Evolutionary conservation across 768 basidiomycete species (phyloP).

Genomic region (Russula compacta): DNA sequence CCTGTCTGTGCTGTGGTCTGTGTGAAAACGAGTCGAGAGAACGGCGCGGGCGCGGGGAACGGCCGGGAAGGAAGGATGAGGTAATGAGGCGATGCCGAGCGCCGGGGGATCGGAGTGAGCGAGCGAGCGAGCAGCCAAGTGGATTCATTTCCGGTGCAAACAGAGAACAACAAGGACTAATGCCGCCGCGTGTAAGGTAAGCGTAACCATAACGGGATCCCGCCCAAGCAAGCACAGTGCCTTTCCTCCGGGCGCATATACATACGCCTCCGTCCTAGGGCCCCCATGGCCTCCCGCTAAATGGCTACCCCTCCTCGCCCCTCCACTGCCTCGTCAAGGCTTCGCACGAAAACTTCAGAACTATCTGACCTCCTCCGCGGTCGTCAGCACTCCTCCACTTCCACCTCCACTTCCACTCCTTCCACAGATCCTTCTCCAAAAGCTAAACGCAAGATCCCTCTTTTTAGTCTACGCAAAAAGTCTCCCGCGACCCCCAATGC

Average conservation of each 20-base stretch:
- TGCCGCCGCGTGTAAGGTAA: constrained; percentile 1
- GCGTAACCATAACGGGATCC: constrained; percentile 1
- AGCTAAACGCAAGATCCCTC: constrained; percentile 17
- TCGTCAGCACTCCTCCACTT: constrained; percentile 3
- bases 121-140: neutral
- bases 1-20: neutral
- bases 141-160: constrained; percentile 15
- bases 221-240: neutral
- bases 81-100: neutral
- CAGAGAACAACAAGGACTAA: neutral
- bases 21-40: neutral
- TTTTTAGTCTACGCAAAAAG: constrained; percentile 19
- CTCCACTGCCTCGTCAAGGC: constrained; percentile 6
- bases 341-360: constrained; percentile 19
- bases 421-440: neutral
- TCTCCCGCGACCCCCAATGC: neutral
- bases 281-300: neutral
- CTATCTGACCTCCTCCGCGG: constrained; percentile 18
- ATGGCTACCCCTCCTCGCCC: constrained; percentile 13
- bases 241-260: neutral
- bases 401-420: neutral
- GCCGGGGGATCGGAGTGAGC: neutral
- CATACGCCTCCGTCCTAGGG: neutral
- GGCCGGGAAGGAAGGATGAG: neutral
- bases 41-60: neutral